Evolutionary conservation across 371 early-diverging fungal species (phyloP).

Genomic region (Rhizopus microsporus): DNA sequence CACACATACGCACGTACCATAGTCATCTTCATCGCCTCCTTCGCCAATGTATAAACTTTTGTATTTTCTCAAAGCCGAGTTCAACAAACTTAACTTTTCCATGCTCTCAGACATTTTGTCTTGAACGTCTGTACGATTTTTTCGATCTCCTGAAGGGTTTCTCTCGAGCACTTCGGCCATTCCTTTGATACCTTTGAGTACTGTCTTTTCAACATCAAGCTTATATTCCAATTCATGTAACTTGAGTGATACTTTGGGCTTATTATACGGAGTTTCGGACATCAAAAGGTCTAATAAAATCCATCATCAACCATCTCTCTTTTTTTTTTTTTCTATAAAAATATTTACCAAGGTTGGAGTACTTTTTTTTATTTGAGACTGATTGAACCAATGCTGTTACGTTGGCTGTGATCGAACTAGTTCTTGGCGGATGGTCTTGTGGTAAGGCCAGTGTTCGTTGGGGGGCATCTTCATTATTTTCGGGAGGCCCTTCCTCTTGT

Average conservation of each 20-base stretch:
- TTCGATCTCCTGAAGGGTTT: conserved; percentile 48
- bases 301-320: conserved; percentile 1
- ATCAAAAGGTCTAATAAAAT: conserved; percentile 63
- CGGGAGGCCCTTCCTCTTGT: conserved; percentile 12
- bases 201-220: conserved; percentile 87
- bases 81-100: conserved; percentile 79
- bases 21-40: conserved; percentile 73
- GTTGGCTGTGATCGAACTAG: conserved; percentile 28
- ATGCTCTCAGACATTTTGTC: conserved; percentile 73
- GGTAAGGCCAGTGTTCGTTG: background rate
- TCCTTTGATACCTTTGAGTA: conserved; percentile 72
- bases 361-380: conserved; percentile 34
- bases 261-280: conserved; percentile 76
- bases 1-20: conserved; percentile 29
- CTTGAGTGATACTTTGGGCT: conserved; percentile 84
- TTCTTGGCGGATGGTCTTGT: conserved; percentile 18
- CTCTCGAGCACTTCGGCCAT: conserved; percentile 54
- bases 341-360: conserved; percentile 56
- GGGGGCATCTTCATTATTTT: conserved; percentile 10
- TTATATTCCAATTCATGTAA: conserved; percentile 84
- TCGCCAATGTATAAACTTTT: conserved; percentile 79
- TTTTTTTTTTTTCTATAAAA: conserved; percentile 2
- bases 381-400: conserved; percentile 4
- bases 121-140: conserved; percentile 63
- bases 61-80: conserved; percentile 82